Conservation (phyloP, 352 stramenopile genomes). For the Phytophthora pini region DNA sequence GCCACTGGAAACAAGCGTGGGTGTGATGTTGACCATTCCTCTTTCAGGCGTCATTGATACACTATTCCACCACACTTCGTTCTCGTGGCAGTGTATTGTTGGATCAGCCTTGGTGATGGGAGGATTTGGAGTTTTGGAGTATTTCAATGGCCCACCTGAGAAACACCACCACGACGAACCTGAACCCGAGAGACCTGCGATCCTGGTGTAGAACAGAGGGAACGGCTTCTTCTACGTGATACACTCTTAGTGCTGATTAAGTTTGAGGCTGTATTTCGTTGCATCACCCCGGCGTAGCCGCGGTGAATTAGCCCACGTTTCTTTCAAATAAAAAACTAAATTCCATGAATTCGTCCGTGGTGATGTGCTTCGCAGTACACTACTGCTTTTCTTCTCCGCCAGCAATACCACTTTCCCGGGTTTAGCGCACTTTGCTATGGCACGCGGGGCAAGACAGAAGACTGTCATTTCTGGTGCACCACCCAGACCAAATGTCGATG, state of each 20-base stretch:
- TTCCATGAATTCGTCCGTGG: no score
- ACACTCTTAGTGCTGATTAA: constrained; percentile 3
- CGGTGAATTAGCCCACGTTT: constrained; percentile 3
- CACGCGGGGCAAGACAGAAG: no score
- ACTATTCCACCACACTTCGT: constrained; percentile 45
- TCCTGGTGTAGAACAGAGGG: background rate
- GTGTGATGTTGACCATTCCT: constrained; percentile 66
- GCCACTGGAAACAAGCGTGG: constrained; percentile 59
- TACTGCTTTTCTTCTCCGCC: no score
- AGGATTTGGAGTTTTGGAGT: constrained; percentile 57
- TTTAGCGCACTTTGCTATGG: no score
- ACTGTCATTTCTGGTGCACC: no score
- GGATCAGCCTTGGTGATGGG: constrained; percentile 57
- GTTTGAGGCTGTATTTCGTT: constrained; percentile 21
- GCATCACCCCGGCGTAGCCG: constrained; percentile 3
- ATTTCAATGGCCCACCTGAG: constrained; percentile 13
- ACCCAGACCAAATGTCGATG: no score
- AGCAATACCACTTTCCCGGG: no score
- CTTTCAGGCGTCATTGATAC: constrained; percentile 54
- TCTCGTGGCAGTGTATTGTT: constrained; percentile 53
- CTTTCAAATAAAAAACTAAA: background rate
- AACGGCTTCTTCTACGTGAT: background rate
- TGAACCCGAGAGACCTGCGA: background rate
- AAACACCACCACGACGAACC: background rate
- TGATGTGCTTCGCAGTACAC: no score